These are phyloP conservation scores for Rhodotorula sp. DNA, from an alignment of 1,284 basidiomycete species.

Conservation along the genomic window DNA sequence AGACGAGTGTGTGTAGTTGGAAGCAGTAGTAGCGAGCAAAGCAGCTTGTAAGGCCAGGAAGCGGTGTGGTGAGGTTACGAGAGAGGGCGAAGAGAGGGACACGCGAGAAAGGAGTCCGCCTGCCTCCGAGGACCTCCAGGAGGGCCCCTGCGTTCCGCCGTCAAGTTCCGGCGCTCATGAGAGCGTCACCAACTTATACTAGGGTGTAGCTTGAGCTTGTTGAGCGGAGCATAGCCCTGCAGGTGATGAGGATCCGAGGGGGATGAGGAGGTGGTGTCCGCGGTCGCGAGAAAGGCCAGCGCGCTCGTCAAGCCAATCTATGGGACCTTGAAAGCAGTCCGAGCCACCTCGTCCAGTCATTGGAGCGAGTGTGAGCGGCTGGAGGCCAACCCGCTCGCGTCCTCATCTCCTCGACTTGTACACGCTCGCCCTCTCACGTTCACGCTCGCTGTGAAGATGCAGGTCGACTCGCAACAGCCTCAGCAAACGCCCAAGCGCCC, in stretches of 20 bases:
- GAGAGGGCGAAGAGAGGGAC: not conserved
- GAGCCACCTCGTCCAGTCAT: too few species aligned
- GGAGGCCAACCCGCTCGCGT: not conserved
- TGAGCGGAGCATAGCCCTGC: too few species aligned
- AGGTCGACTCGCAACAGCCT: not conserved
- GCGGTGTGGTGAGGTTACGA: not conserved
- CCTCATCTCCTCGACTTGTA: not conserved
- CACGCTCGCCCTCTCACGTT: not conserved
- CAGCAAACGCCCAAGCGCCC: not conserved
- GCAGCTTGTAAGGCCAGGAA: not conserved
- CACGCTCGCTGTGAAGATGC: not conserved
- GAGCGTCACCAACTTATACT: too few species aligned
- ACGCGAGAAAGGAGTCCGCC: not conserved
- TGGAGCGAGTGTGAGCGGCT: too few species aligned
- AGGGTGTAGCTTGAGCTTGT: too few species aligned
- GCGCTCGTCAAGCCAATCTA: too few species aligned
- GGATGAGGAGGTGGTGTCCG: too few species aligned
- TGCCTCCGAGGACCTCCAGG: not conserved
- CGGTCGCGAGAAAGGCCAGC: too few species aligned
- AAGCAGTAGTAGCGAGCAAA: not conserved
- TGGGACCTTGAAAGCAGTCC: too few species aligned
- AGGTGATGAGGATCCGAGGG: too few species aligned
- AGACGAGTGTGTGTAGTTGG: slow-evolving; percentile 2
- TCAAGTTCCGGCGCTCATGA: too few species aligned
- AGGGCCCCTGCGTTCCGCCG: too few species aligned